These are phyloP conservation scores for Starmera quercuum DNA, from an alignment of 805 yeast species.

Conservation along the genomic window DNA sequence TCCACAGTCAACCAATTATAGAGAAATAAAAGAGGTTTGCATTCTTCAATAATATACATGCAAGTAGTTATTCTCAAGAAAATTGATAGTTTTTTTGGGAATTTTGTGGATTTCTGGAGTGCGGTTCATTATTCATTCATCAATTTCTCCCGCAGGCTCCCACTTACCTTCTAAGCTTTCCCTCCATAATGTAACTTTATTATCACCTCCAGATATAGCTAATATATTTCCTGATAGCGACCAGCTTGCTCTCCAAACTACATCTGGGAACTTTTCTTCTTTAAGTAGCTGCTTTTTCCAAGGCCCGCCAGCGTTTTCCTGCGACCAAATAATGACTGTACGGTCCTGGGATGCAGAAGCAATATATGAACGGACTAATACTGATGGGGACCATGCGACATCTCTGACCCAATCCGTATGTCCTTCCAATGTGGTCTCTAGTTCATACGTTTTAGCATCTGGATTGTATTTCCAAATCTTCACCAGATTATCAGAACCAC, in stretches of 20 bases:
- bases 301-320: constrained; percentile 51
- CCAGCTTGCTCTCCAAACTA: constrained; percentile 98
- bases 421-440: constrained; percentile 77
- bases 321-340: constrained; percentile 93
- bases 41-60: neutral
- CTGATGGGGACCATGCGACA: constrained; percentile 96
- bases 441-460: constrained; percentile 48
- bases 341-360: constrained; percentile 97
- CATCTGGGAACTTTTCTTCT: constrained; percentile 86
- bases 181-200: constrained; percentile 93
- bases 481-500: constrained; percentile 92
- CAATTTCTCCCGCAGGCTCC: constrained; percentile 97
- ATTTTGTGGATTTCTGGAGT: too few species aligned
- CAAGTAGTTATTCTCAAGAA: too few species aligned
- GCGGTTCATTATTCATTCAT: too few species aligned
- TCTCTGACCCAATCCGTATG: constrained; percentile 99
- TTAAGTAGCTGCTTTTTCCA: constrained; percentile 81
- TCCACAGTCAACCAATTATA: constrained; percentile 41
- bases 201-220: constrained; percentile 95
- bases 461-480: constrained; percentile 78
- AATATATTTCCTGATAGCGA: constrained; percentile 90
- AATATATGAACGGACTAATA: constrained; percentile 77
- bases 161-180: constrained; percentile 88
- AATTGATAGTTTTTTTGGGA: constrained; percentile 1
- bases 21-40: neutral